These are phyloP conservation scores for Volvariella surrecta DNA, from an alignment of 1,284 basidiomycete genomes.

Conservation along the genomic window DNA sequence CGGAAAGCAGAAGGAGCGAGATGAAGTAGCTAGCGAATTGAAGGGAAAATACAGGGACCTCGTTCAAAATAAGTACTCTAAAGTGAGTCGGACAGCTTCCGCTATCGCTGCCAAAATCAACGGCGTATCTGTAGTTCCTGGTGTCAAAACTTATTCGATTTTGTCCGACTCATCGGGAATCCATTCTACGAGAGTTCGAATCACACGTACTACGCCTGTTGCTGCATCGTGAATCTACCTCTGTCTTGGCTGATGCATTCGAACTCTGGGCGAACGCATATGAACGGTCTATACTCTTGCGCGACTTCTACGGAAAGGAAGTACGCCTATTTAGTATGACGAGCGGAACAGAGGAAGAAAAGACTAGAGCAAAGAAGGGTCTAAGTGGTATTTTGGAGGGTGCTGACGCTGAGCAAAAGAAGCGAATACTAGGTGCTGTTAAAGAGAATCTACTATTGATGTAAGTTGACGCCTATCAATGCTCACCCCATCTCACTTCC, in stretches of 20 bases:
- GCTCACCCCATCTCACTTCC: constrained; percentile 2
- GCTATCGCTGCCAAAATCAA: constrained; percentile 2
- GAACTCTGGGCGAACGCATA: constrained; percentile 80
- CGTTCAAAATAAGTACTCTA: constrained; percentile 83
- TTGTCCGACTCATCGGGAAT: constrained; percentile 61
- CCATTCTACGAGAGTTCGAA: constrained; percentile 73
- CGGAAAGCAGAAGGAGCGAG: constrained; percentile 69
- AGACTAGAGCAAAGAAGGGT: constrained; percentile 55
- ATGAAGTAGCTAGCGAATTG: constrained; percentile 74
- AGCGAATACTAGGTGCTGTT: constrained; percentile 56
- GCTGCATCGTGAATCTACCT: constrained; percentile 75
- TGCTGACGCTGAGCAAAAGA: constrained; percentile 52
- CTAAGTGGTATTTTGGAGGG: constrained; percentile 60
- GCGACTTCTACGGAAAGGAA: constrained; percentile 87
- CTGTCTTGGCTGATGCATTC: constrained; percentile 79
- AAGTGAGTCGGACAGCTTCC: constrained; percentile 35
- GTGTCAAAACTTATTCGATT: constrained; percentile 78
- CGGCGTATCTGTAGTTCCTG: constrained; percentile 58
- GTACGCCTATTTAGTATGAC: constrained; percentile 61
- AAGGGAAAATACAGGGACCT: constrained; percentile 72
- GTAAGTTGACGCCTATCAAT: constrained; percentile 32
- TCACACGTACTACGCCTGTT: constrained; percentile 66
- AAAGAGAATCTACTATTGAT: constrained; percentile 72
- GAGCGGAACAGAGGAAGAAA: constrained; percentile 47
- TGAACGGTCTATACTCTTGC: constrained; percentile 69